phyloP scores from a whole-genome alignment of 306 rosid species.

The peach (Prunus persica) region DNA sequence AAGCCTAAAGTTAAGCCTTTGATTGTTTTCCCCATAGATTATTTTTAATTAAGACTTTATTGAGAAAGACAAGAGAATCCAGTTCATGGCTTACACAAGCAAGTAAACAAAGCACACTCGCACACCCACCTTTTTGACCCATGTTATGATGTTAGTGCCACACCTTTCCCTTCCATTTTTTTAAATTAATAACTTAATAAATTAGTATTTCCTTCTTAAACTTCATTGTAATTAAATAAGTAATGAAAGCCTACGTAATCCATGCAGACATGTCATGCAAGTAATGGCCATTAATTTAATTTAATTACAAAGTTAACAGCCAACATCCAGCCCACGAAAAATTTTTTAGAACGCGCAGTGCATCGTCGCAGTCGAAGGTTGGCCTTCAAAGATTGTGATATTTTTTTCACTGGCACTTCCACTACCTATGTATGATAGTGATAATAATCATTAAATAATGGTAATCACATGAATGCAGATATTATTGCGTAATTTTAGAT shows the following conservation, averaged over 20 bases:
- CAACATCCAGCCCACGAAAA: slow-evolving; percentile 50
- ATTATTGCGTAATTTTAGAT: background rate
- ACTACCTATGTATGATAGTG: background rate
- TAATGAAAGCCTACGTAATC: slow-evolving; percentile 33
- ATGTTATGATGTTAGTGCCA: slow-evolving; percentile 40
- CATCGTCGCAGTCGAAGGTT: slow-evolving; percentile 11
- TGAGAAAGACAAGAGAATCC: slow-evolving; percentile 64
- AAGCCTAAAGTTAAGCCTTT: slow-evolving; percentile 52
- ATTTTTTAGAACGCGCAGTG: background rate
- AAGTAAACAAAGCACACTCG: slow-evolving; percentile 12
- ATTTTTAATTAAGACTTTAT: slow-evolving; percentile 28
- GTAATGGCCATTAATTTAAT: slow-evolving; percentile 14
- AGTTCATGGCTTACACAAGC: slow-evolving; percentile 52
- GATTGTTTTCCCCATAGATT: slow-evolving; percentile 25
- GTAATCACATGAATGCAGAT: slow-evolving; percentile 4
- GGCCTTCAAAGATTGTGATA: slow-evolving; percentile 31
- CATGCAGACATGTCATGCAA: slow-evolving; percentile 59
- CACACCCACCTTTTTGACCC: slow-evolving; percentile 51
- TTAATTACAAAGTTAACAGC: slow-evolving; percentile 12
- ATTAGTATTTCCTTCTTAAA: slow-evolving; percentile 11
- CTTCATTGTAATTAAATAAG: background rate
- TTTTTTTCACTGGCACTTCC: slow-evolving; percentile 18
- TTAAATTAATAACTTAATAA: background rate
- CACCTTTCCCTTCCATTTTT: slow-evolving; percentile 18
- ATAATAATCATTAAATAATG: background rate